Evolutionary conservation across 2,329 filamentous ascomycete genomes (phyloP).

Genomic region (Colletotrichum liaoningense): DNA sequence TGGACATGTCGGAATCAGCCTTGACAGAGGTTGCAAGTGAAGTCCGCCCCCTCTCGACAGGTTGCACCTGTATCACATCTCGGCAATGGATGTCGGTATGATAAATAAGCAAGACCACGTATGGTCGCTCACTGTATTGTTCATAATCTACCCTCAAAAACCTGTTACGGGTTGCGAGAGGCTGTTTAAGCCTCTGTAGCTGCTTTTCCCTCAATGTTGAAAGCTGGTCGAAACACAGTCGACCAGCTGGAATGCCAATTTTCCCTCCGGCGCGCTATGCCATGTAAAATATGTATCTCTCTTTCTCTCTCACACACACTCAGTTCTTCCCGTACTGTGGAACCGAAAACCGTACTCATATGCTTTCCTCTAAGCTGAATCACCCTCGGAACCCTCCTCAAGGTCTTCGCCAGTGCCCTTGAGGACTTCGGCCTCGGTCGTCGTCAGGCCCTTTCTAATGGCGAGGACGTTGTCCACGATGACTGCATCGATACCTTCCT

Average conservation of each 20-base stretch:
- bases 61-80: background rate
- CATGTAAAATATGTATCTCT: conserved; percentile 17
- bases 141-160: background rate
- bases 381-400: conserved; percentile 25
- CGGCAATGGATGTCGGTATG: background rate
- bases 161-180: background rate
- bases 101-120: background rate
- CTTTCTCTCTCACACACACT: background rate
- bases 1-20: too few relatives aligned
- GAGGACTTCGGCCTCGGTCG: conserved; percentile 38
- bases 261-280: conserved; percentile 21
- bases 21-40: background rate
- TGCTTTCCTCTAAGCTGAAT: conserved; percentile 18
- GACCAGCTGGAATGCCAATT: conserved; percentile 4
- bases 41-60: background rate
- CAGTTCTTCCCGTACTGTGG: conserved; percentile 24
- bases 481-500: conserved; percentile 95
- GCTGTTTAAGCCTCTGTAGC: conserved; percentile 2
- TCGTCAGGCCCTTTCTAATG: conserved; percentile 88
- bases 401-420: conserved; percentile 36
- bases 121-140: background rate
- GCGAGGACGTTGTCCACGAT: conserved; percentile 96
- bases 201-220: conserved; percentile 8
- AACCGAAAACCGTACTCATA: conserved; percentile 6
- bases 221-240: background rate